A percentile compares a stretch with the other conserved stretches of the same genome.
Conservation (phyloP, 2,329 filamentous ascomycete species). For the Exophiala lecanii-corni region DNA sequence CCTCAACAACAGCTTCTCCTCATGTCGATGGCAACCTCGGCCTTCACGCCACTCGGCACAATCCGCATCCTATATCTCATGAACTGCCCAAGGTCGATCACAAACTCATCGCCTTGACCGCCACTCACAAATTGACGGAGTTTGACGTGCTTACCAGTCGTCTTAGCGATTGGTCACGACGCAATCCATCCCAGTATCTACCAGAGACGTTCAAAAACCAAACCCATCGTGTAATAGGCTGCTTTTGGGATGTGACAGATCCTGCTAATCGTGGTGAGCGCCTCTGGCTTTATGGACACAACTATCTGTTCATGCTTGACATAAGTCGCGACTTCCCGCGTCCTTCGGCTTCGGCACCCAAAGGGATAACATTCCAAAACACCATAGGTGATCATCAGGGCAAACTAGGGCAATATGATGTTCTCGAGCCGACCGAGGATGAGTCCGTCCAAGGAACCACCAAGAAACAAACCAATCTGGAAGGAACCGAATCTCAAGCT, state of each 20-base stretch:
- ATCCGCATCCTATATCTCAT: conserved; percentile 53
- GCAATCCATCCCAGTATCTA: conserved; percentile 71
- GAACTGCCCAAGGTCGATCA: conserved; percentile 51
- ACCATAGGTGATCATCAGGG: conserved; percentile 10
- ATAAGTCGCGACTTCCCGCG: conserved; percentile 62
- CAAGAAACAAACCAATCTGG: too few species aligned
- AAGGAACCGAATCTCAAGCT: too few species aligned
- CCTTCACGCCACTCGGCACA: conserved; percentile 47
- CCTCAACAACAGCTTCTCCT: conserved; percentile 31
- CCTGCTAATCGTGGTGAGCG: conserved; percentile 46
- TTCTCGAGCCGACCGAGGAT: conserved; percentile 20
- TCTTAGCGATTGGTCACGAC: conserved; percentile 78
- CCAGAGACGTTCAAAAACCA: conserved; percentile 70
- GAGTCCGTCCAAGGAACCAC: neutral
- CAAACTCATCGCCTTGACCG: conserved; percentile 57
- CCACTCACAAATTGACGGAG: conserved; percentile 65
- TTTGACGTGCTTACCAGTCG: conserved; percentile 74
- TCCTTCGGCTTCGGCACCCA: neutral
- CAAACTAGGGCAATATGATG: conserved; percentile 26
- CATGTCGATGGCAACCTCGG: conserved; percentile 29
- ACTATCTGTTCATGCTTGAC: conserved; percentile 91
- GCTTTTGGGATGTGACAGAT: conserved; percentile 55
- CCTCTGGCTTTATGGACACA: conserved; percentile 81
- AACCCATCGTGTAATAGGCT: conserved; percentile 67
- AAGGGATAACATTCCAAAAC: neutral